Conservation (phyloP, 148 eudicot species). For the Silene uniflora region DNA sequence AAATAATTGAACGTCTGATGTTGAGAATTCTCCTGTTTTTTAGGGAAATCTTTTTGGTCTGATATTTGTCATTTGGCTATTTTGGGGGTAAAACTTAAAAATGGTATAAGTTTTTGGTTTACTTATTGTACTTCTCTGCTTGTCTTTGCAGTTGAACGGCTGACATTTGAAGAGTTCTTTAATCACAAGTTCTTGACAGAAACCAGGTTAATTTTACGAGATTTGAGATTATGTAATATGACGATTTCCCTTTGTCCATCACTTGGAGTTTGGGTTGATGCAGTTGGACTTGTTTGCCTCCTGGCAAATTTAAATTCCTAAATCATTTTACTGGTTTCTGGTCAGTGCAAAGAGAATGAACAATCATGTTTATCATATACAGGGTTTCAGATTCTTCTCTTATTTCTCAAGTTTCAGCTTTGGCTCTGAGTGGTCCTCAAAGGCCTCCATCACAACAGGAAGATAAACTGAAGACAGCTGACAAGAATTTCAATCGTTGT, state of each 20-base stretch:
- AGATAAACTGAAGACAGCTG: conserved; percentile 17
- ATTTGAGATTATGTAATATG: neutral
- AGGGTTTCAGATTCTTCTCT: conserved; percentile 28
- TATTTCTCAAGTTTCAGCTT: conserved; percentile 22
- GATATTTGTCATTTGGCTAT: neutral
- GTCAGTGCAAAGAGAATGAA: conserved; percentile 5
- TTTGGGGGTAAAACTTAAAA: neutral
- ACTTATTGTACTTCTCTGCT: conserved; percentile 16
- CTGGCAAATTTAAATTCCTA: neutral
- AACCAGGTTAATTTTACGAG: conserved; percentile 24
- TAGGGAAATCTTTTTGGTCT: neutral
- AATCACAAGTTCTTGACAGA: conserved; percentile 39
- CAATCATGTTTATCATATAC: conserved; percentile 16
- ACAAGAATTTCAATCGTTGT: conserved; percentile 8
- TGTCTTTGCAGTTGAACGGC: conserved; percentile 46
- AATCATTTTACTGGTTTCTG: neutral
- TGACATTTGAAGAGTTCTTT: conserved; percentile 47
- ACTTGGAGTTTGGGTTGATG: neutral
- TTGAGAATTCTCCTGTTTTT: neutral
- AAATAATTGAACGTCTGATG: neutral
- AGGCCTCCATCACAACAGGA: conserved; percentile 20
- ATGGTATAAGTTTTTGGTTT: neutral
- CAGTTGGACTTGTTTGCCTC: neutral
- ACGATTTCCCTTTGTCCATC: neutral
- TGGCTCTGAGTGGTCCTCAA: conserved; percentile 17